phyloP scores from a whole-genome alignment of 73 alveolate genomes.

The Diophrys sp. region DNA sequence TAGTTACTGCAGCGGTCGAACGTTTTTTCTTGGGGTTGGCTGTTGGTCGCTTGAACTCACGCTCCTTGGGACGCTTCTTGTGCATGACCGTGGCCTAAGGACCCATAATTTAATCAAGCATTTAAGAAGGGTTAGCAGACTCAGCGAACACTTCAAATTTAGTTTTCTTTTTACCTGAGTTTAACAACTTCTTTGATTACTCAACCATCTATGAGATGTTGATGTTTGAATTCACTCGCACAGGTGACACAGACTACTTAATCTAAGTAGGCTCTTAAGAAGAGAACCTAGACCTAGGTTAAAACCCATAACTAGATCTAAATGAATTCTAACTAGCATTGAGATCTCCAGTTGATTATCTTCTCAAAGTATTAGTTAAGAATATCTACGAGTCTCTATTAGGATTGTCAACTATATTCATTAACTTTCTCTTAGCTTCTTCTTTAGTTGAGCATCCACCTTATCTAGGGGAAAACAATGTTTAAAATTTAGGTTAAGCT shows the following conservation, averaged over 20 bases:
- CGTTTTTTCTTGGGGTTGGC: not conserved
- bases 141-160: not conserved
- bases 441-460: too few relatives aligned
- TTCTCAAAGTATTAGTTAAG: not conserved
- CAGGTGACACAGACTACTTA: not conserved
- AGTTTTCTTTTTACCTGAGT: not conserved
- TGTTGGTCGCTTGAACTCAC: not conserved
- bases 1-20: not conserved
- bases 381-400: not conserved
- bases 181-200: not conserved
- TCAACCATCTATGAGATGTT: not conserved
- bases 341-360: not conserved
- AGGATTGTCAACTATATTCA: not conserved
- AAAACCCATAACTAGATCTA: not conserved
- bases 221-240: not conserved
- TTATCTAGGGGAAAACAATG: not conserved
- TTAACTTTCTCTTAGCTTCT: not conserved
- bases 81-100: not conserved
- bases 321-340: not conserved
- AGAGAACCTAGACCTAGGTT: not conserved
- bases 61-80: not conserved
- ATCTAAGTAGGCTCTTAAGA: not conserved
- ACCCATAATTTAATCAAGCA: not conserved
- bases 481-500: not conserved
- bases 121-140: not conserved